phyloP scores from a whole-genome alignment of 441 rosid genomes.

The Viola pubescens region DNA sequence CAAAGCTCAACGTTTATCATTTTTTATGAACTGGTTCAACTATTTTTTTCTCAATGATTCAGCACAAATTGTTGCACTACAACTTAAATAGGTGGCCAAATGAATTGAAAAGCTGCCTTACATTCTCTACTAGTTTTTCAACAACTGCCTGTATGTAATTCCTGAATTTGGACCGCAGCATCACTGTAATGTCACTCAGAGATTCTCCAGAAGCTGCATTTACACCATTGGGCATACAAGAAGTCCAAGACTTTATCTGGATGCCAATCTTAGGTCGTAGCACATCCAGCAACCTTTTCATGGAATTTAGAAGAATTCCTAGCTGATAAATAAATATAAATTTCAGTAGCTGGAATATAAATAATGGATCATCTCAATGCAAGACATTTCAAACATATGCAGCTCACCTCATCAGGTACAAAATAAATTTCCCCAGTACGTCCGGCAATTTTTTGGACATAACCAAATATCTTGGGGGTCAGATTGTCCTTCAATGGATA shows the following conservation, averaged over 20 bases:
- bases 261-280: conserved; percentile 61
- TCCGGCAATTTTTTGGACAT: conserved; percentile 78
- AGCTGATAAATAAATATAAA: conserved; percentile 37
- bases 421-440: conserved; percentile 52
- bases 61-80: no score
- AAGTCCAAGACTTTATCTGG: conserved; percentile 64
- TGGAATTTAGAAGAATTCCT: conserved; percentile 75
- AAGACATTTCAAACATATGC: conserved; percentile 9
- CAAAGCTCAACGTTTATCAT: no score
- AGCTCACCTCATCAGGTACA: conserved; percentile 75
- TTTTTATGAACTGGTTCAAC: no score
- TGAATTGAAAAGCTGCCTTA: conserved; percentile 24
- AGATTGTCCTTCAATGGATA: conserved; percentile 70
- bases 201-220: conserved; percentile 72
- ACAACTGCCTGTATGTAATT: conserved; percentile 82
- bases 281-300: conserved; percentile 72
- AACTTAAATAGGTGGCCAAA: no score
- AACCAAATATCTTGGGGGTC: conserved; percentile 61
- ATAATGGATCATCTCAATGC: background rate
- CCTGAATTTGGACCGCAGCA: conserved; percentile 88
- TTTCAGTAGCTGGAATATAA: background rate
- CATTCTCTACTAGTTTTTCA: conserved; percentile 82
- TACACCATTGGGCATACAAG: conserved; percentile 51
- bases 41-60: no score
- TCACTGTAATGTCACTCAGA: conserved; percentile 84